Percentiles rank a stretch among this genome's conserved stretches.
Conservation (phyloP, 1,139 yeast species). For the Candida smagusa region DNA sequence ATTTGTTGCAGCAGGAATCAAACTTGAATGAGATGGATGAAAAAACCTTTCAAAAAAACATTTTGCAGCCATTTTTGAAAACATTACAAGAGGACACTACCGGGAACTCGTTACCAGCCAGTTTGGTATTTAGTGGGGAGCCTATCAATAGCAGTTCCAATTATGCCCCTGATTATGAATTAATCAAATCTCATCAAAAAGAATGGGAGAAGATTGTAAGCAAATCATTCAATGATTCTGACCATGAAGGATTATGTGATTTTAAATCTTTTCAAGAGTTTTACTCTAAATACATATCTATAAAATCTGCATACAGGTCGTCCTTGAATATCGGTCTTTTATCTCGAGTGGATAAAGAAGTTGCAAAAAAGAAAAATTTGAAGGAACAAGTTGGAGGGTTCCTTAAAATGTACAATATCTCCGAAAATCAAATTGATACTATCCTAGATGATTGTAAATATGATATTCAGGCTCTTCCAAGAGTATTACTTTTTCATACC, state of each 20-base stretch:
- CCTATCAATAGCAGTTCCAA: conserved; percentile 27
- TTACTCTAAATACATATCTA: conserved; percentile 32
- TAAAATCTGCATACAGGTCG: conserved; percentile 32
- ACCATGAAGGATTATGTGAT: conserved; percentile 25
- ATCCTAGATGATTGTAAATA: conserved; percentile 34
- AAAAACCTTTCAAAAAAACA: conserved; percentile 25
- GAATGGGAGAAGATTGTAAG: conserved; percentile 49
- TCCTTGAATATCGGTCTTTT: conserved; percentile 28
- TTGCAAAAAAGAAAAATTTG: conserved; percentile 25
- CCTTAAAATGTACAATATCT: conserved; percentile 36
- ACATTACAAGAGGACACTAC: conserved; percentile 11
- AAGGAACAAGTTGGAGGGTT: conserved; percentile 38
- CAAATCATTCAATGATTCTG: conserved; percentile 25
- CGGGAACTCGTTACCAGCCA: conserved; percentile 15
- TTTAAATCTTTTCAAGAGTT: conserved; percentile 24
- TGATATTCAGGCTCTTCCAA: conserved; percentile 28
- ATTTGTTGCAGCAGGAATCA: conserved; percentile 36
- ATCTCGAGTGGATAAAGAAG: conserved; percentile 27
- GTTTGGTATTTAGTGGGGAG: conserved; percentile 17
- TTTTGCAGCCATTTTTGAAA: conserved; percentile 35
- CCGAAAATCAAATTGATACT: conserved; percentile 28
- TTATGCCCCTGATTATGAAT: conserved; percentile 19
- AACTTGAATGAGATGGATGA: conserved; percentile 22
- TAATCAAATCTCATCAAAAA: conserved; percentile 39
- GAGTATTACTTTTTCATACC: conserved; percentile 36